Percentiles rank a stretch among this genome's conserved stretches.
Conservation (phyloP, 495 filamentous ascomycete species). For the Penicillium pancosmium region DNA sequence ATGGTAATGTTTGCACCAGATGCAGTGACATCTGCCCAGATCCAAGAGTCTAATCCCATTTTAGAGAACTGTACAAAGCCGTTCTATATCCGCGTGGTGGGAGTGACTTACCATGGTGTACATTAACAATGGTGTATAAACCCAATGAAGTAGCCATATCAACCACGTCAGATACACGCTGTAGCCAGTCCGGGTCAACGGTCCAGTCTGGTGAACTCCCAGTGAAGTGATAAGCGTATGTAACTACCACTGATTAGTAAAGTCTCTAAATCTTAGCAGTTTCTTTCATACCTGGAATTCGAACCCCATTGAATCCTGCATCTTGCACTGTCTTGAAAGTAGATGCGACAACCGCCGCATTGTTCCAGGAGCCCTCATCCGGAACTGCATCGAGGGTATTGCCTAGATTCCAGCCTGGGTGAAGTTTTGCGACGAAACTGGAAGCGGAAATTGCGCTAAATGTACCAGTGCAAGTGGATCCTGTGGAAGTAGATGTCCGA, state of each 20-base stretch:
- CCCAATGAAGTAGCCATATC: constrained; percentile 56
- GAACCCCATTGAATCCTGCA: constrained; percentile 60
- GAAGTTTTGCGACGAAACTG: constrained; percentile 35
- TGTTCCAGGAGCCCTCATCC: constrained; percentile 63
- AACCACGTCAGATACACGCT: constrained; percentile 61
- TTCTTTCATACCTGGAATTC: constrained; percentile 54
- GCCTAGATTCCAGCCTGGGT: constrained; percentile 50
- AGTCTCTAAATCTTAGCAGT: not conserved
- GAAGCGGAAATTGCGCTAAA: constrained; percentile 42
- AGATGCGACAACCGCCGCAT: constrained; percentile 46
- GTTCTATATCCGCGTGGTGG: not conserved
- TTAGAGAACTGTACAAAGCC: not conserved
- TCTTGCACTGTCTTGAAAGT: constrained; percentile 56
- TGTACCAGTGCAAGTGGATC: constrained; percentile 31
- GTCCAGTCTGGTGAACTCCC: constrained; percentile 53
- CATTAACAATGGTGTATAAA: constrained; percentile 59
- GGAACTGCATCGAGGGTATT: constrained; percentile 62
- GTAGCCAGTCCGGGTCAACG: constrained; percentile 57
- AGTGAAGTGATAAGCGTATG: constrained; percentile 61
- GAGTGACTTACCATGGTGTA: constrained; percentile 51
- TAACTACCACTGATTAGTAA: constrained; percentile 42
- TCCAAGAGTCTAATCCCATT: constrained; percentile 48
- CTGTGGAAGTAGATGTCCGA: constrained; percentile 7
- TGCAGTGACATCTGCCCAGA: constrained; percentile 59
- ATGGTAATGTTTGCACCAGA: constrained; percentile 49